Conservation (phyloP, 345 rosid species). For the Dimocarpus longan region DNA sequence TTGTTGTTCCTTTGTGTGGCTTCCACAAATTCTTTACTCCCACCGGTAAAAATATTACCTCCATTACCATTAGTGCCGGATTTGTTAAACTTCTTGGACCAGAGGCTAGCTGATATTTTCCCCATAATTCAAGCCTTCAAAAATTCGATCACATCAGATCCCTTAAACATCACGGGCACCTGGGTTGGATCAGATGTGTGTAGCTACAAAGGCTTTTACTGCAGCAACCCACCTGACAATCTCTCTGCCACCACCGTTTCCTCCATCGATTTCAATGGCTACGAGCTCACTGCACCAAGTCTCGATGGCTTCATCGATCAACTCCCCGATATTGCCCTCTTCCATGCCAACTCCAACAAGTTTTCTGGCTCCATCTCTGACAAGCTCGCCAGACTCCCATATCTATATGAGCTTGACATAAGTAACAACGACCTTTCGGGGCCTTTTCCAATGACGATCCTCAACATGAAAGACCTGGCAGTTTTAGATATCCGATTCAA, state of each 20-base stretch:
- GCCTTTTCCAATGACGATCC: constrained; percentile 29
- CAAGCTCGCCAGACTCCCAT: constrained; percentile 27
- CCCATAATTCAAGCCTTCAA: constrained; percentile 41
- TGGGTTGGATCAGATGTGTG: constrained; percentile 49
- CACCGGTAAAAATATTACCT: background rate
- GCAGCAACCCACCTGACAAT: constrained; percentile 44
- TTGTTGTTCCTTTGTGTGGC: background rate
- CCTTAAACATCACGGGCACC: constrained; percentile 30
- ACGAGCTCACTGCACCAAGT: constrained; percentile 33
- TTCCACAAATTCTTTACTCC: constrained; percentile 4
- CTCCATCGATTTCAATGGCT: constrained; percentile 44
- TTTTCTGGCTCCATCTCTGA: constrained; percentile 41
- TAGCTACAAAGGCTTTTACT: constrained; percentile 46
- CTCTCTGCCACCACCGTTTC: constrained; percentile 40
- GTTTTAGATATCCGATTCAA: constrained; percentile 51
- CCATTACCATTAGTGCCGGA: background rate
- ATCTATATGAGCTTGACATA: constrained; percentile 43
- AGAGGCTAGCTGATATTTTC: constrained; percentile 23
- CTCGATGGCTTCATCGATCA: constrained; percentile 47
- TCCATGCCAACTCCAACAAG: constrained; percentile 55
- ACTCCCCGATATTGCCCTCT: constrained; percentile 53
- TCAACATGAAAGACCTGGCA: constrained; percentile 23
- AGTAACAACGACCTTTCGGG: constrained; percentile 46
- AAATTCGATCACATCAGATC: constrained; percentile 37
- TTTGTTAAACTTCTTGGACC: constrained; percentile 31